A percentile compares a stretch with the other conserved stretches of the same genome.
phyloP scores from a whole-genome alignment of 495 filamentous ascomycete genomes.

The Podospora appendiculata region DNA sequence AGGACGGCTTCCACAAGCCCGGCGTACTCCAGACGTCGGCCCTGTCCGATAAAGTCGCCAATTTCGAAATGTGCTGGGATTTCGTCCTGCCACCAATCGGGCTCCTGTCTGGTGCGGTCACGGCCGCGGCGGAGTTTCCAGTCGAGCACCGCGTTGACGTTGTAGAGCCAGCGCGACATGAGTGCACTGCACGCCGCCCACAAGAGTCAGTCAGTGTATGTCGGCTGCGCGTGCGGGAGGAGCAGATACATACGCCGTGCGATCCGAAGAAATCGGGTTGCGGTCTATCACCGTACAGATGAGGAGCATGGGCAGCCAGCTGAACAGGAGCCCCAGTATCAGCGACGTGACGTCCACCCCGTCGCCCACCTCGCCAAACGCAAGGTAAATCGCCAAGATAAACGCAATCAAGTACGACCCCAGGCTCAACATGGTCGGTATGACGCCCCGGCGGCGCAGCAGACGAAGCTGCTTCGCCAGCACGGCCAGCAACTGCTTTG shows the following conservation, averaged over 20 bases:
- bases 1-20: constrained; percentile 4
- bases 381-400: constrained; percentile 3
- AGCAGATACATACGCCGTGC: background rate
- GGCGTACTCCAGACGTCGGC: constrained; percentile 1
- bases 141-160: constrained; percentile 3
- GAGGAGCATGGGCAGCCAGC: constrained; percentile 9
- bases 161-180: constrained; percentile 5
- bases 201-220: background rate
- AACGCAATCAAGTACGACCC: constrained; percentile 3
- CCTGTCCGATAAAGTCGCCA: constrained; percentile 6
- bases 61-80: background rate
- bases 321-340: background rate
- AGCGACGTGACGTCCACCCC: background rate
- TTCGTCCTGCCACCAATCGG: background rate
- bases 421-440: constrained; percentile 1
- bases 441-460: constrained; percentile 2
- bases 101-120: background rate
- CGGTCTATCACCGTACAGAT: constrained; percentile 7
- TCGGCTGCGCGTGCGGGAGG: background rate
- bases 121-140: background rate
- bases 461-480: background rate
- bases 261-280: constrained; percentile 5
- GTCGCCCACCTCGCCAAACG: constrained; percentile 7
- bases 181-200: background rate
- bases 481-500: background rate